Base-by-base conservation (phyloP, 768 basidiomycete species). In the Collybiopsis luxurians region DNA sequence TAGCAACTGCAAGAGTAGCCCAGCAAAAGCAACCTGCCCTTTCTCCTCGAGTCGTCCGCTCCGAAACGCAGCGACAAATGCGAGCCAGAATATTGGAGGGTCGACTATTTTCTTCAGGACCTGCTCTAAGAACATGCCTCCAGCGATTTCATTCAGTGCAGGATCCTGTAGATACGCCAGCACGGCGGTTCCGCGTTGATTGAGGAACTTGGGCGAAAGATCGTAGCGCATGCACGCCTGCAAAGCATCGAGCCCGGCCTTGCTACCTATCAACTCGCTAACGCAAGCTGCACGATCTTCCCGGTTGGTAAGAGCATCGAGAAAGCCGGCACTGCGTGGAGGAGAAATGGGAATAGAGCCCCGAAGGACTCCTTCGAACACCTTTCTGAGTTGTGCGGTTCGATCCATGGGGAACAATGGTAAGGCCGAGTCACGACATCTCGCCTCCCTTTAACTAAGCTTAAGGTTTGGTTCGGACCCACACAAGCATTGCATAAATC, bases 81-180 rank as follows among this genome's bases (percentile, higher is more conserved):
- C 63, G 45, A 53, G 58, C 82, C 81, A 85, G 61, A 84, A 84
- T 38, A 82, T 71, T 0, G 81, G 75, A 0, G 82, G 83, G 0
- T 83, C 71, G 17, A 79, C 73, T 23, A 85, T 75, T 1, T 60
- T 61, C 38, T 64, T 38, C 42, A 85, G 53, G 23, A 83, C 63
- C 17, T 66, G 61, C 13, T 72, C 60, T 1, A 85, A 63, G 31
- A 76, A 69, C n/a, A 70, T 58, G 1, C 85, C 85, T 1, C 73
- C 68, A 4, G 71, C 73, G 51, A 80, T 67, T 34, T 56, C 63
- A n/a, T 64, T 64, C 2, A 83, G 64, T 26, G 63, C 71, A 0
- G 74, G 73, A 1, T 66, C 50, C 39, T 72, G 69, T 19, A 84
- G 63, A 56, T 73, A 81, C 0, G 55, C 27, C 4, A 81, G 63